Percentiles rank a stretch among this genome's conserved stretches.
Evolutionary conservation across 371 early-diverging fungal genomes (phyloP).

Genomic region (Mortierella sp.): DNA sequence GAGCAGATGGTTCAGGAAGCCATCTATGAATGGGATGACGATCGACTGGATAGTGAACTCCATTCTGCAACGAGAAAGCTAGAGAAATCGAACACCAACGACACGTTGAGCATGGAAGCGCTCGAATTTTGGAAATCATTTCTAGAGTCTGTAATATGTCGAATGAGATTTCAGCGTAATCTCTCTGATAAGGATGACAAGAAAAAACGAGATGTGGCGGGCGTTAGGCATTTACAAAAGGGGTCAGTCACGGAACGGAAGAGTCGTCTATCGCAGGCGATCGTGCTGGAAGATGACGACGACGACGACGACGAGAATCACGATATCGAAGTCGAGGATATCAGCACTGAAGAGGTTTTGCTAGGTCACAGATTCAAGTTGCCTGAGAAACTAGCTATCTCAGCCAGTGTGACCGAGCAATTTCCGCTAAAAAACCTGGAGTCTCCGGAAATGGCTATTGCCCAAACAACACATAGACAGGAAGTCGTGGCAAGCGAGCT

Average conservation of each 20-base stretch:
- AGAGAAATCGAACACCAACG: constrained; percentile 61
- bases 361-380: neutral
- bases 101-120: constrained; percentile 56
- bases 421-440: neutral
- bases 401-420: no score
- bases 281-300: constrained; percentile 24
- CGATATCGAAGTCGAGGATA: neutral
- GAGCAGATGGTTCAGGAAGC: constrained; percentile 56
- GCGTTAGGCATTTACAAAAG: neutral
- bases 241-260: constrained; percentile 5
- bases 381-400: neutral
- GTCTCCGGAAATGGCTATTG: neutral
- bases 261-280: constrained; percentile 21
- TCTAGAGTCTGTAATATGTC: constrained; percentile 33
- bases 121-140: constrained; percentile 58
- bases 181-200: neutral
- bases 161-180: neutral
- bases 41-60: constrained; percentile 36
- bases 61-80: constrained; percentile 54
- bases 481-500: neutral
- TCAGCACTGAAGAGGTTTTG: neutral
- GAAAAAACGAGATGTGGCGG: neutral
- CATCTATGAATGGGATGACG: constrained; percentile 55
- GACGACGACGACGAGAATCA: constrained; percentile 9
- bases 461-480: neutral